These are phyloP conservation scores for Phyllachora maydis DNA, from an alignment of 2,329 filamentous ascomycete species.

Conservation along the genomic window DNA sequence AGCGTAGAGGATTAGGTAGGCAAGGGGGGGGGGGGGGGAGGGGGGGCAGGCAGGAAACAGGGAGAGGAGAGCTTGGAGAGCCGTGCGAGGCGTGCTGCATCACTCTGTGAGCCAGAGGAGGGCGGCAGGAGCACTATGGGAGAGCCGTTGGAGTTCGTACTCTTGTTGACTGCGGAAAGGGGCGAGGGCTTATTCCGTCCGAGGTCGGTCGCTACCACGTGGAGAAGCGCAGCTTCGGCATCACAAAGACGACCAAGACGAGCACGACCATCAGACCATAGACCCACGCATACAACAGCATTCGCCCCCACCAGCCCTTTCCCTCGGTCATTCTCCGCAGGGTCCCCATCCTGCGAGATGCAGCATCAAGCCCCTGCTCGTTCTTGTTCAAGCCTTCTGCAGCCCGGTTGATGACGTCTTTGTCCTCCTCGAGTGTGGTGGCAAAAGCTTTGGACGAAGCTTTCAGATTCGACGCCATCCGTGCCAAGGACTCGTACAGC, in stretches of 20 bases:
- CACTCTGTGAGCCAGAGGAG: too few species aligned
- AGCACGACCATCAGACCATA: slow-evolving; percentile 62
- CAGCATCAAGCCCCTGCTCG: slow-evolving; percentile 53
- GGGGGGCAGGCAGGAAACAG: too few species aligned
- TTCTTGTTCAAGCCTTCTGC: slow-evolving; percentile 60
- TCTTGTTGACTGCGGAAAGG: too few species aligned
- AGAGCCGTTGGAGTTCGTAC: too few species aligned
- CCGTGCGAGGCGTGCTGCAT: too few species aligned
- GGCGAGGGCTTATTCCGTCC: too few species aligned
- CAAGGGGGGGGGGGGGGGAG: too few species aligned
- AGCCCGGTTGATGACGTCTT: slow-evolving; percentile 50
- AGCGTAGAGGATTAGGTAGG: too few species aligned
- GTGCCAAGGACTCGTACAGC: slow-evolving; percentile 62
- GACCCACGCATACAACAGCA: slow-evolving; percentile 72
- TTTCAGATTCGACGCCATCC: slow-evolving; percentile 62
- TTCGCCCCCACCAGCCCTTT: slow-evolving; percentile 65
- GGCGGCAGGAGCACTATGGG: too few species aligned
- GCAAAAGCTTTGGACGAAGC: slow-evolving; percentile 53
- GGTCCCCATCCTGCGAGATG: slow-evolving; percentile 56
- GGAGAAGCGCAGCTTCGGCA: slow-evolving; percentile 76
- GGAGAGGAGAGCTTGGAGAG: too few species aligned
- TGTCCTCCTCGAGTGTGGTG: slow-evolving; percentile 47
- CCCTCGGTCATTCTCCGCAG: slow-evolving; percentile 70
- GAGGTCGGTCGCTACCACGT: too few species aligned
- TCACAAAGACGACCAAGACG: slow-evolving; percentile 61